Conservation (phyloP, 2,329 filamentous ascomycete genomes). For the Colletotrichum gloeosporioides region DNA sequence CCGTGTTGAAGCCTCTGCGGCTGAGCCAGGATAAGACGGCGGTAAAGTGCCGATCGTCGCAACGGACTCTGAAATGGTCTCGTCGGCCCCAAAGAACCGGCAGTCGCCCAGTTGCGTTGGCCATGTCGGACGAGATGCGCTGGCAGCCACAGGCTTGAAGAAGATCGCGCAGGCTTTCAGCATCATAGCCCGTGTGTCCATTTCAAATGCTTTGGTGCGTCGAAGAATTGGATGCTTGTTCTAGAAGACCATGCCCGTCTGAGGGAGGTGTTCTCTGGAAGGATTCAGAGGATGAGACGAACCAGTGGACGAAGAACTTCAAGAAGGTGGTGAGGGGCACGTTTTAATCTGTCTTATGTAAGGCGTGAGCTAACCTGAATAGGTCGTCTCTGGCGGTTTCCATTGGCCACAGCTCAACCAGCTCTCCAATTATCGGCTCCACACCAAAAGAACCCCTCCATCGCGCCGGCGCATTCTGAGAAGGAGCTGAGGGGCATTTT, state of each 20-base stretch:
- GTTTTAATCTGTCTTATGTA: not conserved
- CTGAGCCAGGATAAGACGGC: not conserved
- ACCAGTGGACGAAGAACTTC: not conserved
- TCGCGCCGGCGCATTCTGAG: not conserved
- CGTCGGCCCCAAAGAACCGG: not conserved
- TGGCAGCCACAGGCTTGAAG: not conserved
- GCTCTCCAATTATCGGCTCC: not conserved
- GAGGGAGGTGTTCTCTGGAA: not conserved
- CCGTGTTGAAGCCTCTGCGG: not conserved
- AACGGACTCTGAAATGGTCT: not conserved
- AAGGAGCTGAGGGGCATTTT: not conserved
- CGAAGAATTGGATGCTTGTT: not conserved
- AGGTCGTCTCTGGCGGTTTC: rapidly evolving
- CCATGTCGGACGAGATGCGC: not conserved
- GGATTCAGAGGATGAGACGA: not conserved
- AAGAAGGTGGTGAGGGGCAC: not conserved
- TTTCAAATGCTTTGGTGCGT: not conserved
- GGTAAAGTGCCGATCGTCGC: not conserved
- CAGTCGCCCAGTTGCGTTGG: not conserved
- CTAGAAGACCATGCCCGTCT: not conserved
- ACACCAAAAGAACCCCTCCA: not conserved
- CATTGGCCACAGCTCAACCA: not conserved
- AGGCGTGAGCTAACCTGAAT: not conserved
- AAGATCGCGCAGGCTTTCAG: not conserved
- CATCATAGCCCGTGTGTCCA: not conserved